A percentile compares a stretch with the other conserved stretches of the same genome.
Evolutionary conservation across 805 yeast genomes (phyloP).

Genomic region (Candida sphagnicola): DNA sequence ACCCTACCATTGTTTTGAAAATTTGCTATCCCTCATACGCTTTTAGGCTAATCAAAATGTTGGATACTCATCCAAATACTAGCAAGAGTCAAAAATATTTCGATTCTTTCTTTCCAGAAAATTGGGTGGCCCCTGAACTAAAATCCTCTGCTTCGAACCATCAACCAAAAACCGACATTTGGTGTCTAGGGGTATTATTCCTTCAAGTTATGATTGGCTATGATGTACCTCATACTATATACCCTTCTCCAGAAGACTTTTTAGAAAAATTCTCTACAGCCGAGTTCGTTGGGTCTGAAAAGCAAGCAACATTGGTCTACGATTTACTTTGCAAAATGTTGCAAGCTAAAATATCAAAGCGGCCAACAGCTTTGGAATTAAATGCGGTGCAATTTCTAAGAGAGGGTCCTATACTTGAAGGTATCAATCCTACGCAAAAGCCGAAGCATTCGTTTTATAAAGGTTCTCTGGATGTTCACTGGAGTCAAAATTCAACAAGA

Average conservation of each 20-base stretch:
- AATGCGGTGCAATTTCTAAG: slow-evolving; percentile 81
- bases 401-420: slow-evolving; percentile 49
- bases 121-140: slow-evolving; percentile 84
- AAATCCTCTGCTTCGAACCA: slow-evolving; percentile 44
- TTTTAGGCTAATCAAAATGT: slow-evolving; percentile 23
- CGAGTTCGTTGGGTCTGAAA: slow-evolving; percentile 54
- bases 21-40: slow-evolving; percentile 56
- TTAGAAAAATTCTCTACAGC: slow-evolving; percentile 17
- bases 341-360: slow-evolving; percentile 57
- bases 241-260: slow-evolving; percentile 44
- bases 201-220: slow-evolving; percentile 38
- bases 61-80: slow-evolving; percentile 16
- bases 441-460: background rate
- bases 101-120: slow-evolving; percentile 18
- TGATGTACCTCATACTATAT: slow-evolving; percentile 60
- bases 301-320: slow-evolving; percentile 60
- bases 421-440: slow-evolving; percentile 7
- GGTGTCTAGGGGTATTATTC: slow-evolving; percentile 86
- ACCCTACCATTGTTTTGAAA: slow-evolving; percentile 54
- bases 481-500: no score
- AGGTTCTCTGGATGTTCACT: no score
- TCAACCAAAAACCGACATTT: slow-evolving; percentile 82
- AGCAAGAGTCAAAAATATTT: slow-evolving; percentile 2
- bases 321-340: slow-evolving; percentile 69
- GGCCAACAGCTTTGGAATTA: slow-evolving; percentile 82